Conservation (phyloP, 2,329 filamentous ascomycete genomes). For the Metarhizium robertsii region DNA sequence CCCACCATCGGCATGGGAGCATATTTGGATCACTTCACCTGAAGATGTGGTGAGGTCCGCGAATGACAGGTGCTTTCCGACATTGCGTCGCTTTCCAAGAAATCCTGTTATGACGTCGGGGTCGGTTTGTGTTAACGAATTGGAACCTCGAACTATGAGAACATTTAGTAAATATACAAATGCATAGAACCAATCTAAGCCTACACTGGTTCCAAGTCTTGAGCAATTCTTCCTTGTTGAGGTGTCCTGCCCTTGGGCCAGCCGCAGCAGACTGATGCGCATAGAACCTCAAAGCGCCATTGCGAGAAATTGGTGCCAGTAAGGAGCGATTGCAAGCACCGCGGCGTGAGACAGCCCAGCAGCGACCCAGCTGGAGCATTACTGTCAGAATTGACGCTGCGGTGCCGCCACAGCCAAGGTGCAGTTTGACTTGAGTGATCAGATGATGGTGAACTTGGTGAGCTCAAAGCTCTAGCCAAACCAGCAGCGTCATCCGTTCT, state of each 20-base stretch:
- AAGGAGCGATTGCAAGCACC: neutral
- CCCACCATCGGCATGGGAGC: conserved; percentile 28
- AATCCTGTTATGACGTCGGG: conserved; percentile 45
- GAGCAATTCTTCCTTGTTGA: conserved; percentile 16
- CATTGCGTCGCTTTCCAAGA: conserved; percentile 56
- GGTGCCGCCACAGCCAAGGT: neutral
- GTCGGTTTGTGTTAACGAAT: conserved; percentile 11
- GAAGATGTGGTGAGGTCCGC: conserved; percentile 40
- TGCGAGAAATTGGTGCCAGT: conserved; percentile 5
- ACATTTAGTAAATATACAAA: neutral
- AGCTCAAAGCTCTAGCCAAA: neutral
- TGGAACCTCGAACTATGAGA: conserved; percentile 17
- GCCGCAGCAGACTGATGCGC: neutral
- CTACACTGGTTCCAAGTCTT: conserved; percentile 23
- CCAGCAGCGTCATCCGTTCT: neutral
- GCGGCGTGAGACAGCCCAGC: conserved; percentile 12
- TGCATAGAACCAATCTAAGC: neutral
- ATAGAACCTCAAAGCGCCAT: conserved; percentile 8
- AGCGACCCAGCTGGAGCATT: conserved; percentile 16
- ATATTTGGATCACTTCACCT: conserved; percentile 34
- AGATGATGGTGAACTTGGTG: neutral
- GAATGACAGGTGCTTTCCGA: conserved; percentile 64
- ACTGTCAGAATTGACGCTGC: conserved; percentile 9
- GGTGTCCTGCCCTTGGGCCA: conserved; percentile 1
- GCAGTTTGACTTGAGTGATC: neutral